phyloP scores from a whole-genome alignment of 371 early-diverging fungal genomes.

The Mortierella sp. region DNA sequence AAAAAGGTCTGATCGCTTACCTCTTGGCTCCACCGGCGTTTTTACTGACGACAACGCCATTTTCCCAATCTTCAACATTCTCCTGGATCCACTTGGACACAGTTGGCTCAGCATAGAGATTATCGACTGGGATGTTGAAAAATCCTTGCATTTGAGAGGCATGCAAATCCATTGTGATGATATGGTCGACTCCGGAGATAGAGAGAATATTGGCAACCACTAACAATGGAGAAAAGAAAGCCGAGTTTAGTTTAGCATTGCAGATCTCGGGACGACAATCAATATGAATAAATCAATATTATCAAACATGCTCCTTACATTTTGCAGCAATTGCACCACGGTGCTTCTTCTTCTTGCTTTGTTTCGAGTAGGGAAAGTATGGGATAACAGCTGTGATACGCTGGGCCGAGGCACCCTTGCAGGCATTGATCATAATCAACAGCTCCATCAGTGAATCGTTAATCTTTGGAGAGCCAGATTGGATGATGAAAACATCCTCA shows the following conservation, averaged over 20 bases:
- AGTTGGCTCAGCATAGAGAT: conserved; percentile 94
- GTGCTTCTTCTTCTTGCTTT: conserved; percentile 95
- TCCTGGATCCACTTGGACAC: conserved; percentile 92
- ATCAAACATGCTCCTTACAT: conserved; percentile 61
- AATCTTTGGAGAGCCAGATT: conserved; percentile 88
- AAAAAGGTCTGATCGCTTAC: conserved; percentile 62
- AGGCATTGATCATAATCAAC: conserved; percentile 96
- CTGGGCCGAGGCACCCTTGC: conserved; percentile 90
- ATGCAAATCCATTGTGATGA: conserved; percentile 97
- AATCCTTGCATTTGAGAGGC: conserved; percentile 97
- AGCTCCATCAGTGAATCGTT: conserved; percentile 98
- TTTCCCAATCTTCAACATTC: conserved; percentile 78
- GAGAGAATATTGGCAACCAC: conserved; percentile 96
- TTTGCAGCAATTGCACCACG: conserved; percentile 96
- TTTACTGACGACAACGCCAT: conserved; percentile 93
- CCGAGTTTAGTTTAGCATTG: background rate
- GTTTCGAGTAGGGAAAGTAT: conserved; percentile 97
- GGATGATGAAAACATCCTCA: conserved; percentile 97
- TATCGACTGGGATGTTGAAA: conserved; percentile 95
- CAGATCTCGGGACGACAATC: background rate
- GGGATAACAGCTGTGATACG: conserved; percentile 93
- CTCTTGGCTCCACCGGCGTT: conserved; percentile 98
- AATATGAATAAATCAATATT: background rate
- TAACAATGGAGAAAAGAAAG: conserved; percentile 35
- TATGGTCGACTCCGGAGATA: conserved; percentile 96